Conservation (phyloP, 2,329 filamentous ascomycete genomes). For the Neurospora sp. region DNA sequence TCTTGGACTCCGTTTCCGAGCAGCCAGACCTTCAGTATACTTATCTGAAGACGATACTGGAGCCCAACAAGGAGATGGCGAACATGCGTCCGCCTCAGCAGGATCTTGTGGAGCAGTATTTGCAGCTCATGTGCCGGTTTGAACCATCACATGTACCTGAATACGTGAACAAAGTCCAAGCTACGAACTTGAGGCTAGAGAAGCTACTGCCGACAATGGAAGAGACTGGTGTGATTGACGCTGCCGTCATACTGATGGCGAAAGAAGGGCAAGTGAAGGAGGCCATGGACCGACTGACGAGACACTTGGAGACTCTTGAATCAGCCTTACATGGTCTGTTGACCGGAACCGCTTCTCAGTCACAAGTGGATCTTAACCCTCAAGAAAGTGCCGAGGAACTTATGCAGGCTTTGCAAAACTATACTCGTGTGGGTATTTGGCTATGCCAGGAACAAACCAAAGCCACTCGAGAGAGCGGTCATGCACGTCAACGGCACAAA, state of each 20-base stretch:
- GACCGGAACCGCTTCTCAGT: slow-evolving; percentile 45
- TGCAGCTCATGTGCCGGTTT: slow-evolving; percentile 84
- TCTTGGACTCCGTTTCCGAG: slow-evolving; percentile 53
- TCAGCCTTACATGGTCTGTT: slow-evolving; percentile 68
- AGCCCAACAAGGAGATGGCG: slow-evolving; percentile 35
- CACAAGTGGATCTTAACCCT: slow-evolving; percentile 35
- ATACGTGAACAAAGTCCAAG: slow-evolving; percentile 69
- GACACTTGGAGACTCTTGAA: slow-evolving; percentile 71
- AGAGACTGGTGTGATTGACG: slow-evolving; percentile 80
- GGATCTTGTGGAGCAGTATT: slow-evolving; percentile 70
- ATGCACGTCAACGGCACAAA: slow-evolving; percentile 43
- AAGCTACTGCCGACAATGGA: slow-evolving; percentile 81
- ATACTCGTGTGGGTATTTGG: slow-evolving; percentile 89
- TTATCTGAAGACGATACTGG: slow-evolving; percentile 70
- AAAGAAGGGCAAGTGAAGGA: slow-evolving; percentile 73
- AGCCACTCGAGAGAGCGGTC: slow-evolving; percentile 35
- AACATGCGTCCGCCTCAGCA: slow-evolving; percentile 29
- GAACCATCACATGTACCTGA: slow-evolving; percentile 74
- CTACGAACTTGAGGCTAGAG: slow-evolving; percentile 69
- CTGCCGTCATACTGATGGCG: slow-evolving; percentile 82
- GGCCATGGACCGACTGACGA: slow-evolving; percentile 78
- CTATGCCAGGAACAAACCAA: slow-evolving; percentile 81
- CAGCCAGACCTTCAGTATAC: slow-evolving; percentile 58
- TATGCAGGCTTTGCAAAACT: slow-evolving; percentile 73
- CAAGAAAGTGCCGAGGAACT: slow-evolving; percentile 64